These are phyloP conservation scores for Boechera retrofracta DNA, from an alignment of 345 rosid genomes.

Conservation along the genomic window DNA sequence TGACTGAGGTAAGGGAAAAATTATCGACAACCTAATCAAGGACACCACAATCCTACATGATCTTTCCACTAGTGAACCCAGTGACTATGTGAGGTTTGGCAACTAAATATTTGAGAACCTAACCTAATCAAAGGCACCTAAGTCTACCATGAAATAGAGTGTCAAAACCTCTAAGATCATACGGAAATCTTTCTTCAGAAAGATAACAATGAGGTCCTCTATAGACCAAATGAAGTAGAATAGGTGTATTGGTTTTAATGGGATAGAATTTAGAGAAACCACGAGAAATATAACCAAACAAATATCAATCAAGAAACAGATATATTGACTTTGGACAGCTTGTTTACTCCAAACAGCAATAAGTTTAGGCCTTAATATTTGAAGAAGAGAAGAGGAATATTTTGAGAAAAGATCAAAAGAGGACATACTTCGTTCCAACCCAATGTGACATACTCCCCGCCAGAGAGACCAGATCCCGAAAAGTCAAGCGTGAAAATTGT, in stretches of 20 bases:
- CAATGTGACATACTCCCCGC: conserved; percentile 83
- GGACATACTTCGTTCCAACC: conserved; percentile 89
- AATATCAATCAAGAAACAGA: neutral
- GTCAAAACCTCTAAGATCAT: neutral
- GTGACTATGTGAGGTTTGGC: neutral
- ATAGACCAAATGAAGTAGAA: conserved; percentile 21
- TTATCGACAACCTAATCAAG: neutral
- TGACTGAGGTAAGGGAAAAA: neutral
- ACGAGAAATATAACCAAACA: neutral
- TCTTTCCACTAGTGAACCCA: conserved; percentile 7
- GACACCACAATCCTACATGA: conserved; percentile 5
- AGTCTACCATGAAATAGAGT: conserved; percentile 11
- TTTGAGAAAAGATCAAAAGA: conserved; percentile 21
- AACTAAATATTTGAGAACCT: neutral
- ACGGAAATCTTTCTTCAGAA: conserved; percentile 9
- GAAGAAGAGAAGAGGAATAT: neutral
- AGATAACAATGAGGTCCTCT: conserved; percentile 3
- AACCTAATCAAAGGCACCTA: neutral
- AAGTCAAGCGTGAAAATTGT: conserved; percentile 93
- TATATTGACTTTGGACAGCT: conserved; percentile 1
- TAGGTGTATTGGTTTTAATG: neutral
- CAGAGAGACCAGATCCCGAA: conserved; percentile 91
- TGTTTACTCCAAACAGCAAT: neutral
- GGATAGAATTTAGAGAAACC: neutral
- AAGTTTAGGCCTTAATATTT: neutral